A percentile compares a stretch with the other conserved stretches of the same genome.
Conservation (phyloP, 2,329 filamentous ascomycete species). For the Periconia sp. region DNA sequence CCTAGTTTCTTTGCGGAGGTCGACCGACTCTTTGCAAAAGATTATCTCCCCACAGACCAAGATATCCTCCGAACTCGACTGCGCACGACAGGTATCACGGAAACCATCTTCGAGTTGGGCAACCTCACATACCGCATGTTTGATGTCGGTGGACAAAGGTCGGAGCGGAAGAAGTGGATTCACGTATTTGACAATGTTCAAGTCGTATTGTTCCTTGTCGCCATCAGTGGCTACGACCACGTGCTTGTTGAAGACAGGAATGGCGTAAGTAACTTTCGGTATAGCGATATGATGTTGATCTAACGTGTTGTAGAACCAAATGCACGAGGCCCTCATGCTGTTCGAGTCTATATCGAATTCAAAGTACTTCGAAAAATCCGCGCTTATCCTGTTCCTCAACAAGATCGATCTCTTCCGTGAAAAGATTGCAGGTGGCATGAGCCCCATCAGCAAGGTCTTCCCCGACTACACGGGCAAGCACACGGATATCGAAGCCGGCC, state of each 20-base stretch:
- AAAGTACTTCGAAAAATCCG: conserved; percentile 55
- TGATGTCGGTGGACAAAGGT: conserved; percentile 88
- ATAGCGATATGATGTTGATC: not conserved
- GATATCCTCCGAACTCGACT: conserved; percentile 89
- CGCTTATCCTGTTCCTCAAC: conserved; percentile 56
- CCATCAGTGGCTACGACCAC: conserved; percentile 95
- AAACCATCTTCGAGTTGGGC: conserved; percentile 89
- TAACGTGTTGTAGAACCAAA: conserved; percentile 50
- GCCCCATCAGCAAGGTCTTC: conserved; percentile 53
- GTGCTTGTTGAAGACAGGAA: conserved; percentile 95
- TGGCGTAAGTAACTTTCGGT: conserved; percentile 65
- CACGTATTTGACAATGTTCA: conserved; percentile 96
- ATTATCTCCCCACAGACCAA: conserved; percentile 89
- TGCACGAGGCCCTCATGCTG: conserved; percentile 57
- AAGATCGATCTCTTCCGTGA: conserved; percentile 57
- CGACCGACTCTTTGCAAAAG: conserved; percentile 63
- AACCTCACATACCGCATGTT: conserved; percentile 97
- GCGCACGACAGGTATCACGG: conserved; percentile 92
- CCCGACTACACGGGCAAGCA: conserved; percentile 50
- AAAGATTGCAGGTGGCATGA: conserved; percentile 50
- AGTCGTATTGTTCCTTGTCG: conserved; percentile 88
- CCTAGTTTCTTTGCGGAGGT: conserved; percentile 75
- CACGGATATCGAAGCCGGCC: conserved; percentile 50
- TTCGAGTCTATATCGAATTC: conserved; percentile 57
- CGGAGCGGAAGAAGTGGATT: conserved; percentile 96